Conservation (phyloP, 192 early-diverging fungal genomes). For the Entomortierella chlamydospora region DNA sequence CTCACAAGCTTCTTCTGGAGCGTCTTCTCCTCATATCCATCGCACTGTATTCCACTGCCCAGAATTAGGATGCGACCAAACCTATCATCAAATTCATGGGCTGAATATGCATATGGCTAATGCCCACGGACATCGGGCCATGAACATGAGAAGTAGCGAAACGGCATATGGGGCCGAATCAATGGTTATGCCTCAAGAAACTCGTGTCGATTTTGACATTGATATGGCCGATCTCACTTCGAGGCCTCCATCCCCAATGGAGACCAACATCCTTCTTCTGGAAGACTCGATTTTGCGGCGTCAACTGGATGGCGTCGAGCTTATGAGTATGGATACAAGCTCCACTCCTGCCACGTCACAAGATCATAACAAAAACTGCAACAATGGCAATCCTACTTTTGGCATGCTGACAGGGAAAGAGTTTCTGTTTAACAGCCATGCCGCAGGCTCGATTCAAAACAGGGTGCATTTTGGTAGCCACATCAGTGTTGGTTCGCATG, state of each 20-base stretch:
- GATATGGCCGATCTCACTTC: conserved; percentile 28
- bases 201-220: conserved; percentile 27
- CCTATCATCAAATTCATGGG: conserved; percentile 18
- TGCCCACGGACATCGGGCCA: conserved; percentile 25
- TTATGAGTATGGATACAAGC: conserved; percentile 11
- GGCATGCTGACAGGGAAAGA: conserved; percentile 16
- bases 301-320: conserved; percentile 8
- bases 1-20: conserved; percentile 35
- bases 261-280: conserved; percentile 23
- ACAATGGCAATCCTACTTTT: background rate
- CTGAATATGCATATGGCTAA: conserved; percentile 41
- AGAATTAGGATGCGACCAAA: conserved; percentile 28
- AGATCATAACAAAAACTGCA: background rate
- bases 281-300: conserved; percentile 18
- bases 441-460: conserved; percentile 10
- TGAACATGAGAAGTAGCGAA: conserved; percentile 22
- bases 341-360: background rate
- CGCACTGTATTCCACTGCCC: conserved; percentile 26
- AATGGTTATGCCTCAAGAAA: conserved; percentile 23
- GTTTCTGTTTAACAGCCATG: conserved; percentile 1
- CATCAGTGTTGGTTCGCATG: conserved; percentile 18
- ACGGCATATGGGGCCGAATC: conserved; percentile 11
- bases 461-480: conserved; percentile 24
- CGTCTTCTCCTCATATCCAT: conserved; percentile 38
- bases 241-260: conserved; percentile 28